Conservation (phyloP, 768 basidiomycete genomes). For the Pholiota molesta region DNA sequence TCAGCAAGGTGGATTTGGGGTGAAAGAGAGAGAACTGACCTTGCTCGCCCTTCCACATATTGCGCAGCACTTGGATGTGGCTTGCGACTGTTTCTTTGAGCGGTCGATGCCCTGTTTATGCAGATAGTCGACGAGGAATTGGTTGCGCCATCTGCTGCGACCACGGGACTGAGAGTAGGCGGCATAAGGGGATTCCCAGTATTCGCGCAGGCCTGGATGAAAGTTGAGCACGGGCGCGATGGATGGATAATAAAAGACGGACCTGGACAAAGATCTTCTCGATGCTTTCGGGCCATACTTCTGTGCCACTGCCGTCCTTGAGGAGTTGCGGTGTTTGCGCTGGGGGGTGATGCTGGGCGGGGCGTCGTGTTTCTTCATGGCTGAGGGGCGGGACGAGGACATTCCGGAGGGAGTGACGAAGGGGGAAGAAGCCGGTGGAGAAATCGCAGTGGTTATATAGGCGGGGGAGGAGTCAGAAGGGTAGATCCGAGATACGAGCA, state of each 20-base stretch:
- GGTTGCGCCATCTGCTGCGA: conserved; percentile 81
- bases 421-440: conserved; percentile 25
- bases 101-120: conserved; percentile 69
- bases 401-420: conserved; percentile 14
- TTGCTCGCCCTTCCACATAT: conserved; percentile 88
- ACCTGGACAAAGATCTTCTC: conserved; percentile 83
- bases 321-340: conserved; percentile 84
- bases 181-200: conserved; percentile 83
- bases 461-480: neutral
- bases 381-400: conserved; percentile 21
- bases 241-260: conserved; percentile 11
- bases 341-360: conserved; percentile 65
- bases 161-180: conserved; percentile 73
- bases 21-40: conserved; percentile 41
- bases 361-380: conserved; percentile 34
- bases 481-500: conserved; percentile 53
- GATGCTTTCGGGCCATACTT: conserved; percentile 83
- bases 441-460: conserved; percentile 22
- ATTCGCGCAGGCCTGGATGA: conserved; percentile 65
- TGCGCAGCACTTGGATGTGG: conserved; percentile 82
- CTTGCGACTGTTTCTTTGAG: conserved; percentile 90
- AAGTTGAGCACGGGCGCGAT: conserved; percentile 1
- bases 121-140: conserved; percentile 83
- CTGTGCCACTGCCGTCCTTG: conserved; percentile 74
- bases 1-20: conserved; percentile 16